Evolutionary conservation across 768 basidiomycete genomes (phyloP).

Genomic region (Cytidiella melzeri): DNA sequence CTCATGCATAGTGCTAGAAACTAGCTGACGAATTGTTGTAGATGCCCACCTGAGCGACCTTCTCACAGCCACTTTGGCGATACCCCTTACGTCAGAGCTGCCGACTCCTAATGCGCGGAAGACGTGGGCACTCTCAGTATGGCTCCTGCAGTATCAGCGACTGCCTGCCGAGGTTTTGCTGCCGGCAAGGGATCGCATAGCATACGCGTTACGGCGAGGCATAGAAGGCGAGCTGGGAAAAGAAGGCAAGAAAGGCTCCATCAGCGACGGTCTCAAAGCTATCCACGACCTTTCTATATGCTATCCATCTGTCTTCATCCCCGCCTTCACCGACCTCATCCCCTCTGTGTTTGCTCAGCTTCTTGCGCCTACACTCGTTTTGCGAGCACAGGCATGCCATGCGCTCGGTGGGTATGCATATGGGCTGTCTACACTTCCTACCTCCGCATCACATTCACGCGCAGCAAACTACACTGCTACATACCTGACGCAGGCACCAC

Average conservation of each 20-base stretch:
- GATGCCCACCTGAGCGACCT: conserved; percentile 56
- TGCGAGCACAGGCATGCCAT: conserved; percentile 70
- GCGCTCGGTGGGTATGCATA: conserved; percentile 66
- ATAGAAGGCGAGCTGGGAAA: conserved; percentile 82
- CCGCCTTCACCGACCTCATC: conserved; percentile 54
- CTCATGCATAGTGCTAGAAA: conserved; percentile 12
- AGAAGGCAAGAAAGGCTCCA: conserved; percentile 84
- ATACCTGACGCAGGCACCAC: conserved; percentile 39
- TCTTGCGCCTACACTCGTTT: conserved; percentile 54
- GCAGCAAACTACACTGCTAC: conserved; percentile 43
- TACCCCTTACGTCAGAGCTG: conserved; percentile 60
- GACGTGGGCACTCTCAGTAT: conserved; percentile 73
- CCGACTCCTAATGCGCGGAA: conserved; percentile 86
- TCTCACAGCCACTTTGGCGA: conserved; percentile 58
- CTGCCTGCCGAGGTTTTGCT: conserved; percentile 55
- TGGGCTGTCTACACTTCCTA: conserved; percentile 43
- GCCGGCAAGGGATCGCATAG: conserved; percentile 61
- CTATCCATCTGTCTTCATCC: conserved; percentile 63
- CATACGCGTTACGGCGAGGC: conserved; percentile 66
- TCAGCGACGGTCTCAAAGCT: conserved; percentile 73
- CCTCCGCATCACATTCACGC: conserved; percentile 42
- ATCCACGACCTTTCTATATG: conserved; percentile 62
- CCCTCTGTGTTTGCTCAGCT: conserved; percentile 58
- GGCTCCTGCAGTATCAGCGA: conserved; percentile 66
- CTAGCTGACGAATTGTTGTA: conserved; percentile 23